Percentiles rank a stretch among this genome's conserved stretches.
Evolutionary conservation across 1,284 basidiomycete species (phyloP).

Genomic region (Lentinus polychrous): DNA sequence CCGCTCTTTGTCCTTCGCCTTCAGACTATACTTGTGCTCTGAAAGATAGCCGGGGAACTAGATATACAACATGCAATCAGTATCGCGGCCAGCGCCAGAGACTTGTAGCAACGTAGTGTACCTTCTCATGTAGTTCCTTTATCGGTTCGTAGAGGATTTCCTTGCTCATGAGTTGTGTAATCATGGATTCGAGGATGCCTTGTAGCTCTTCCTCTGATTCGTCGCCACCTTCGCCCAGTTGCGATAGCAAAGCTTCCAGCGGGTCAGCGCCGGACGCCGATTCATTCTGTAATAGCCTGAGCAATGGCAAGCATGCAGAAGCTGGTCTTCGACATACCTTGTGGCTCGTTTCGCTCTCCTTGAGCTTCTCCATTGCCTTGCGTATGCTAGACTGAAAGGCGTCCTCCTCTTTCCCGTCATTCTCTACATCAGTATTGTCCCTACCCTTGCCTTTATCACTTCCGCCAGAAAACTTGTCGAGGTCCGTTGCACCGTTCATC

Average conservation of each 20-base stretch:
- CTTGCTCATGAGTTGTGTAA: slow-evolving; percentile 91
- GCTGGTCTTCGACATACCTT: no score
- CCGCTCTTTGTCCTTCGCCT: slow-evolving; percentile 57
- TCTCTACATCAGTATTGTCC: slow-evolving; percentile 21
- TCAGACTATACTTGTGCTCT: slow-evolving; percentile 42
- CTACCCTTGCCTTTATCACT: slow-evolving; percentile 16
- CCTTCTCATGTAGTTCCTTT: slow-evolving; percentile 83
- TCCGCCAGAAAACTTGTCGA: slow-evolving; percentile 20
- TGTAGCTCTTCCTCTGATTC: slow-evolving; percentile 62
- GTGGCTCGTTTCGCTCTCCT: slow-evolving; percentile 60
- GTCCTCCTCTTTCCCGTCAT: slow-evolving; percentile 16
- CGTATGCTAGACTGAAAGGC: slow-evolving; percentile 75
- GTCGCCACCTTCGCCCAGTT: slow-evolving; percentile 33
- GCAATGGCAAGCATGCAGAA: no score
- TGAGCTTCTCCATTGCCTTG: slow-evolving; percentile 77
- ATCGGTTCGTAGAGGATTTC: slow-evolving; percentile 91
- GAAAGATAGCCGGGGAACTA: slow-evolving; percentile 82
- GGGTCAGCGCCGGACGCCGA: slow-evolving; percentile 29
- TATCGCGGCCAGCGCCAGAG: neutral
- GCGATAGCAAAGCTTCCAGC: slow-evolving; percentile 43
- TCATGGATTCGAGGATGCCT: slow-evolving; percentile 83
- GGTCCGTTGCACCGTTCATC: slow-evolving; percentile 44
- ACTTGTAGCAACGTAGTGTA: slow-evolving; percentile 25
- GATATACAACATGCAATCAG: neutral
- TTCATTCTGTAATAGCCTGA: slow-evolving; percentile 29